A percentile compares a stretch with the other conserved stretches of the same genome.
Evolutionary conservation across 768 basidiomycete genomes (phyloP).

Genomic region (Boletus insuetus): DNA sequence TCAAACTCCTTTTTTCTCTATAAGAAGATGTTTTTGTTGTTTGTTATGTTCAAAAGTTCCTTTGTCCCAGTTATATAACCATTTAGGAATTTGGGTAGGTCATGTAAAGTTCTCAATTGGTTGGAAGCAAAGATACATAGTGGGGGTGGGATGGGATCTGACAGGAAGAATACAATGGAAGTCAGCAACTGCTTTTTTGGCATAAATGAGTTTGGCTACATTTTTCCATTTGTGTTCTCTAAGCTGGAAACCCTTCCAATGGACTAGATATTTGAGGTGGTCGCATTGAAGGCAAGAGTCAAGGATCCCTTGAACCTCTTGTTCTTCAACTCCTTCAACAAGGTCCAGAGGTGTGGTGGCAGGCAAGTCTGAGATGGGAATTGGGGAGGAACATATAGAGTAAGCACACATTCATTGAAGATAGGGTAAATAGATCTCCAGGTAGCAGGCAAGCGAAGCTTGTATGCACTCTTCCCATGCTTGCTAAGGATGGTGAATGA

Average conservation of each 20-base stretch:
- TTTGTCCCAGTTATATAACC: neutral
- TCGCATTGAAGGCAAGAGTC: slow-evolving; percentile 7
- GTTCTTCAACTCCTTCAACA: neutral
- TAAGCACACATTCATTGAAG: neutral
- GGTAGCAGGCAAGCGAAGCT: slow-evolving; percentile 2
- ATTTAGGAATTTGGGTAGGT: neutral
- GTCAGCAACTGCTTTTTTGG: neutral
- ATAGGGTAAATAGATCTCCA: slow-evolving; percentile 25
- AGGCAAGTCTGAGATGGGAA: neutral
- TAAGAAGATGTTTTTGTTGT: accelerated
- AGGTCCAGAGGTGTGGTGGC: neutral
- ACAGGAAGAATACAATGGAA: slow-evolving; percentile 12
- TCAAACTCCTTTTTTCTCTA: neutral
- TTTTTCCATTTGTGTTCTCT: slow-evolving; percentile 12
- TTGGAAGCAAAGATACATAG: neutral
- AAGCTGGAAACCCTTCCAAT: slow-evolving; percentile 23
- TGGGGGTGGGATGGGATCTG: neutral
- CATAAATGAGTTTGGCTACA: slow-evolving; percentile 12
- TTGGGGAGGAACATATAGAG: neutral
- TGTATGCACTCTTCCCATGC: slow-evolving; percentile 19
- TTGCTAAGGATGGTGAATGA: slow-evolving; percentile 27
- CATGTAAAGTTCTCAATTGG: neutral
- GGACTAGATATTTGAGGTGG: slow-evolving; percentile 22
- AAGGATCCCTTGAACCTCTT: slow-evolving; percentile 18
- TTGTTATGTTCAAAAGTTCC: neutral